Evolutionary conservation across 192 early-diverging fungal genomes (phyloP).

Genomic region (Rhizophagus sp.): DNA sequence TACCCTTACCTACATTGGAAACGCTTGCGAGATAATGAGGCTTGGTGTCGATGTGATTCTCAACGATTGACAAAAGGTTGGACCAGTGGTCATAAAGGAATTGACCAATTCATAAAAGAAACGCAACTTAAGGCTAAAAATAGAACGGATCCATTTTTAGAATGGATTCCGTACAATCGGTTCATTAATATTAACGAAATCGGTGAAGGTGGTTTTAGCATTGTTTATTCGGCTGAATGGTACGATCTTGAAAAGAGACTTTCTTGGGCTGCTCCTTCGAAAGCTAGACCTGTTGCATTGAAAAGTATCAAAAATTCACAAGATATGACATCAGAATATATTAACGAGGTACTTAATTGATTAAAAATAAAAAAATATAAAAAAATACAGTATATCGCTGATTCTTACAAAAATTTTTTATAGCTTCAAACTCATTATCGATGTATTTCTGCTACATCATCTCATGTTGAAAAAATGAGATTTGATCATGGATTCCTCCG

Average conservation of each 20-base stretch:
- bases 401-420: not conserved
- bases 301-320: slow-evolving; percentile 7
- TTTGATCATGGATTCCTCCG: slow-evolving; percentile 19
- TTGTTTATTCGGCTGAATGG: slow-evolving; percentile 19
- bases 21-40: not conserved
- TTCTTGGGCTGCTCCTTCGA: not conserved
- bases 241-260: slow-evolving; percentile 3
- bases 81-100: not conserved
- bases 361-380: no score
- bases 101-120: slow-evolving; percentile 19
- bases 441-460: not conserved
- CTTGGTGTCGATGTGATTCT: slow-evolving; percentile 8
- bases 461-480: not conserved
- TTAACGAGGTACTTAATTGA: slow-evolving; percentile 8
- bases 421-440: not conserved
- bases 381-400: no score
- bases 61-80: slow-evolving; percentile 8
- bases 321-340: not conserved
- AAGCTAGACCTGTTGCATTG: slow-evolving; percentile 9
- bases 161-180: slow-evolving; percentile 19
- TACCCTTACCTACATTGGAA: slow-evolving; percentile 16
- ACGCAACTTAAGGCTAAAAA: not conserved
- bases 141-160: slow-evolving; percentile 10
- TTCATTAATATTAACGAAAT: slow-evolving; percentile 17
- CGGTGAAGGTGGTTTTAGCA: slow-evolving; percentile 20